These are phyloP conservation scores for Clarireedia homoeocarpa DNA, from an alignment of 2,329 filamentous ascomycete genomes.

Conservation along the genomic window DNA sequence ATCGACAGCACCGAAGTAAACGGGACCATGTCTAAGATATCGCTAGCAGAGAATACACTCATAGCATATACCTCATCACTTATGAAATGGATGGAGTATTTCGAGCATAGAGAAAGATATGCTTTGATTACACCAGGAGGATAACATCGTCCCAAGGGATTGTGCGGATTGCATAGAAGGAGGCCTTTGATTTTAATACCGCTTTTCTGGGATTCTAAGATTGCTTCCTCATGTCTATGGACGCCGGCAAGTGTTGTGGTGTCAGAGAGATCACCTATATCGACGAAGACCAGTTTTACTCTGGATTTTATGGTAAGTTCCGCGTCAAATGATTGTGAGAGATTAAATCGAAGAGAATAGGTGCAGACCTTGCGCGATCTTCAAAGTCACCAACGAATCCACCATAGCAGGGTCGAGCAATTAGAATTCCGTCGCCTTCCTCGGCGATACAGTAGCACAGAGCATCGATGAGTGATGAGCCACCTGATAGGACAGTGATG, in stretches of 20 bases:
- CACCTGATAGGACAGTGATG: constrained; percentile 34
- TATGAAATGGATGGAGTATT: constrained; percentile 37
- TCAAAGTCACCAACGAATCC: constrained; percentile 39
- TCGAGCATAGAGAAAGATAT: constrained; percentile 34
- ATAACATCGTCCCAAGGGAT: constrained; percentile 23
- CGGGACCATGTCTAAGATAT: constrained; percentile 25
- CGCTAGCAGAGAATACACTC: constrained; percentile 33
- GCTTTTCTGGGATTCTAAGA: constrained; percentile 25
- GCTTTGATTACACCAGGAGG: constrained; percentile 20
- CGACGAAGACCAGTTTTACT: neutral
- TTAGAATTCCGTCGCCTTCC: constrained; percentile 37
- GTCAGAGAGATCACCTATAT: constrained; percentile 23
- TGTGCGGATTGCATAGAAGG: constrained; percentile 32
- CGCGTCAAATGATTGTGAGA: neutral
- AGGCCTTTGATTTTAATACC: constrained; percentile 30
- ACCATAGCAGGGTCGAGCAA: constrained; percentile 39
- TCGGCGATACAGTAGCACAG: constrained; percentile 36
- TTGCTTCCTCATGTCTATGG: constrained; percentile 32
- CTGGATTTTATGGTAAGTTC: neutral
- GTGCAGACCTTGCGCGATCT: constrained; percentile 21
- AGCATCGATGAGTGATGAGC: constrained; percentile 26
- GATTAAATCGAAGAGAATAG: neutral
- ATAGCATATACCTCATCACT: constrained; percentile 43
- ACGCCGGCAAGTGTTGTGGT: constrained; percentile 30
- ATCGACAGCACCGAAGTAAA: constrained; percentile 45